Evolutionary conservation across 2,329 filamentous ascomycete species (phyloP).

Genomic region (Botrytis paeoniae): DNA sequence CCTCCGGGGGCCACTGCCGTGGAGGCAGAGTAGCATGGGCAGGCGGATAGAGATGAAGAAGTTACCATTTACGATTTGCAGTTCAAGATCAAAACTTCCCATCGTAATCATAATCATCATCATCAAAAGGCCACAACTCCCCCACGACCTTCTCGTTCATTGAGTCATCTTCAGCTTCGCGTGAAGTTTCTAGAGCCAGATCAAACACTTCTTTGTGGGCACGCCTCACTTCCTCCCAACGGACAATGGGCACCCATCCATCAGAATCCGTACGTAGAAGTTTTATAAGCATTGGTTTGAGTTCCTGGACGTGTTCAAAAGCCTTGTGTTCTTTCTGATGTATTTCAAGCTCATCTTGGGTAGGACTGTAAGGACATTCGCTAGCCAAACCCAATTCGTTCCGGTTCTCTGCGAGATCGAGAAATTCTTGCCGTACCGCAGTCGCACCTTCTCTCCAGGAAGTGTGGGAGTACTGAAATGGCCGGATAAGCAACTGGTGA

Average conservation of each 20-base stretch:
- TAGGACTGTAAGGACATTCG: constrained; percentile 12
- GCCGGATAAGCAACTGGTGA: constrained; percentile 40
- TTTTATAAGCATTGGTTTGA: constrained; percentile 23
- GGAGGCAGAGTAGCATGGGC: too few species aligned
- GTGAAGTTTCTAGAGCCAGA: not conserved
- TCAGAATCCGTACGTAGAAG: constrained; percentile 24
- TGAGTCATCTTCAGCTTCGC: not conserved
- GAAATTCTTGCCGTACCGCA: constrained; percentile 33
- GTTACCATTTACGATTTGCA: too few species aligned
- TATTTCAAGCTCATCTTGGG: constrained; percentile 22
- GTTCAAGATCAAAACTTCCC: too few species aligned
- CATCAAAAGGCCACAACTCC: not conserved
- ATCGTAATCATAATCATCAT: too few species aligned
- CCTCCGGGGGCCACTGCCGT: too few species aligned
- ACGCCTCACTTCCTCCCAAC: constrained; percentile 24
- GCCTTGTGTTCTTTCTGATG: constrained; percentile 25
- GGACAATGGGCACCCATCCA: constrained; percentile 7
- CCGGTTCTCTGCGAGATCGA: not conserved
- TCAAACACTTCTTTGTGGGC: constrained; percentile 7
- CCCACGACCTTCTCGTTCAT: not conserved
- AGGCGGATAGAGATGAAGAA: too few species aligned
- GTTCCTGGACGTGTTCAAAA: constrained; percentile 25
- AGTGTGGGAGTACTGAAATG: constrained; percentile 42
- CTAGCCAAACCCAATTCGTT: not conserved
- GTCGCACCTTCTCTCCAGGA: constrained; percentile 44